Evolutionary conservation across 2,329 filamentous ascomycete genomes (phyloP).

Genomic region (Lachnellula suecica): DNA sequence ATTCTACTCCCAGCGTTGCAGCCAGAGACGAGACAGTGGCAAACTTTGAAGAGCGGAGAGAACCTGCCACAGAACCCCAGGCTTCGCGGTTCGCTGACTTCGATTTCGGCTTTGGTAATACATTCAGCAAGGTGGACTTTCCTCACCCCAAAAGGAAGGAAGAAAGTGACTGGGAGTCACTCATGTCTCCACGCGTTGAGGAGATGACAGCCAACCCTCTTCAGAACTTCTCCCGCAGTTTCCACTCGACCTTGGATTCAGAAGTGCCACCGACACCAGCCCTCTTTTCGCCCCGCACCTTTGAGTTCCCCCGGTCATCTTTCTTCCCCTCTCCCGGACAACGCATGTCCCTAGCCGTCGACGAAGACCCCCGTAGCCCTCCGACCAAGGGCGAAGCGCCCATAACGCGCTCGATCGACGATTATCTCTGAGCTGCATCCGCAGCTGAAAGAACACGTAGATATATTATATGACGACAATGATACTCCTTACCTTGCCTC

Average conservation of each 20-base stretch:
- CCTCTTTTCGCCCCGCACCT: constrained; percentile 66
- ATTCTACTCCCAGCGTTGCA: constrained; percentile 47
- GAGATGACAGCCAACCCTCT: constrained; percentile 33
- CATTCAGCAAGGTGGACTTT: constrained; percentile 1
- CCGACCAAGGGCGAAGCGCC: constrained; percentile 72
- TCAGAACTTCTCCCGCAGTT: constrained; percentile 23
- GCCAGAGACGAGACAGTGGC: constrained; percentile 19
- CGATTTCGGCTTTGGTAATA: constrained; percentile 29
- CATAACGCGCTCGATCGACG: constrained; percentile 76
- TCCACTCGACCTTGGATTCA: constrained; percentile 10
- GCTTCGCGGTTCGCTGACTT: constrained; percentile 25
- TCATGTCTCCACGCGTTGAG: constrained; percentile 33
- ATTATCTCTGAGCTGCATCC: constrained; percentile 57
- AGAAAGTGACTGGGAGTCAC: constrained; percentile 25
- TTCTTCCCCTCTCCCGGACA: constrained; percentile 47
- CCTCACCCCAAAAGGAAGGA: constrained; percentile 3
- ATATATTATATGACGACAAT: not conserved
- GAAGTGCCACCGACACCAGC: constrained; percentile 24
- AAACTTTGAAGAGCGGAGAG: constrained; percentile 10
- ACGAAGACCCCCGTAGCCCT: constrained; percentile 70
- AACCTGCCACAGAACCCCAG: constrained; percentile 15
- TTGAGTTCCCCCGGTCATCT: constrained; percentile 71
- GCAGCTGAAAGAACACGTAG: not conserved
- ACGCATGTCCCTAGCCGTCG: constrained; percentile 25
- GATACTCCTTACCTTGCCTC: too few species aligned